Evolutionary conservation across 2,329 filamentous ascomycete species (phyloP), one percentile per base, ranked within the genome.

Genomic region (Aspergillus versicolor): DNA sequence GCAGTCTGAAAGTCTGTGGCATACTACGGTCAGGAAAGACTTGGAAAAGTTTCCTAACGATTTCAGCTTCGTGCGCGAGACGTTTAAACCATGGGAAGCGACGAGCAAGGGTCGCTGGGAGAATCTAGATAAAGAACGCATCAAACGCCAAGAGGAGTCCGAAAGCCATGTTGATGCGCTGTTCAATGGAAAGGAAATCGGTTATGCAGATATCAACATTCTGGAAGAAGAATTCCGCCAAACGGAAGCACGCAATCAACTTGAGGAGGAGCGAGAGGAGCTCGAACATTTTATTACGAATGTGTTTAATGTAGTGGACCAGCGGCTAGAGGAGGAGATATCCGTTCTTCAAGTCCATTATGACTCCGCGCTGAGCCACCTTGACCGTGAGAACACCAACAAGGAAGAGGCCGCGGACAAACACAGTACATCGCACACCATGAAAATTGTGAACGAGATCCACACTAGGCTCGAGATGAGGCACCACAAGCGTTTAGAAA

Each of bases 101-200:
- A 67, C 75, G 3, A 77, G 79, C 13, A 73, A 77, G 49, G 64
- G 68, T 32, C 74, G 70, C 6, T 79, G 80, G 34, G 72, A 74
- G 32, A 73, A 76, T 55, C 67, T 81, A 34, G 81, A 82, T 9
- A 71, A 71, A 24, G 79, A 81, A 40, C 79, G 81, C 4, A 73
- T 74, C 57, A 69, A 69, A 52, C 79, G 82, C 13, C 79, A 82
- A 65, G 77, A 81, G 54, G 77, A 82, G 59, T 80, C 77, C 3
- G 81, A 84, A 62, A 71, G 70, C n/a, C 74, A 77, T 47, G 82
- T 82, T 32, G 80, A 84, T 60, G 74, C 75, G 1, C 72, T 84
- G 1, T 85, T 84, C 70, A 80, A 84, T 60, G 77, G 77, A 48
- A 78, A 84, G 54, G 79, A 83, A 61, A 84, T 85, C 44, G 81